Conservation (phyloP, 345 rosid species). For the Brassica carinata region DNA sequence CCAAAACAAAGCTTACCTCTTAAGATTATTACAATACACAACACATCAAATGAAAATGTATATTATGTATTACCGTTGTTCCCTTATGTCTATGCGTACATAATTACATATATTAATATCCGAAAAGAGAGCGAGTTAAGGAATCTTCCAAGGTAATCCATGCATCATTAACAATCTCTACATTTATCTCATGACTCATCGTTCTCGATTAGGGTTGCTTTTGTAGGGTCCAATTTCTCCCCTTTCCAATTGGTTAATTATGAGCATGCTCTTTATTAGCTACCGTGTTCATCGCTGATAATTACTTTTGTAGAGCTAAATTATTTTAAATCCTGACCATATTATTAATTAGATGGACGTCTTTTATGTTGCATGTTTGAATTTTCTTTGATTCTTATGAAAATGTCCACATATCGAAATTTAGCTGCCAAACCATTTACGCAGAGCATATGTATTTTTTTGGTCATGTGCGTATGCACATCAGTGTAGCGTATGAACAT, state of each 20-base stretch:
- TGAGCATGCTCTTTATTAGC: constrained; percentile 1
- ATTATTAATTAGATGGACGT: not conserved
- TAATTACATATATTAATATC: not conserved
- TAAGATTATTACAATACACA: not conserved
- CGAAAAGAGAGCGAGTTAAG: constrained; percentile 7
- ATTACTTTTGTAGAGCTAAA: not conserved
- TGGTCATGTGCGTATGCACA: not conserved
- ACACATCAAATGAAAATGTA: constrained; percentile 7
- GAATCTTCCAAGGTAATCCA: constrained; percentile 30
- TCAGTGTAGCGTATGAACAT: constrained; percentile 23
- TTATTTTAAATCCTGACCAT: not conserved
- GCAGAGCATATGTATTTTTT: not conserved
- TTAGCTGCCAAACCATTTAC: not conserved
- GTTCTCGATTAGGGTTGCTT: constrained; percentile 6
- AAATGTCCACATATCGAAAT: not conserved
- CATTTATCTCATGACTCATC: constrained; percentile 17
- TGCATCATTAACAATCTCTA: constrained; percentile 3
- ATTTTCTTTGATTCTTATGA: not conserved
- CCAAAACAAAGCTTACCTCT: not conserved
- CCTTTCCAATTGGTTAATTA: not conserved
- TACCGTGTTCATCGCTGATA: not conserved
- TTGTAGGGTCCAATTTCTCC: not conserved
- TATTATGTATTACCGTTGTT: not conserved
- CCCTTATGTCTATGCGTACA: not conserved
- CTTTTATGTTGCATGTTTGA: constrained; percentile 18